These are phyloP conservation scores for Neotropicomus parvogracilis DNA, from an alignment of 1,284 basidiomycete genomes.

Conservation along the genomic window DNA sequence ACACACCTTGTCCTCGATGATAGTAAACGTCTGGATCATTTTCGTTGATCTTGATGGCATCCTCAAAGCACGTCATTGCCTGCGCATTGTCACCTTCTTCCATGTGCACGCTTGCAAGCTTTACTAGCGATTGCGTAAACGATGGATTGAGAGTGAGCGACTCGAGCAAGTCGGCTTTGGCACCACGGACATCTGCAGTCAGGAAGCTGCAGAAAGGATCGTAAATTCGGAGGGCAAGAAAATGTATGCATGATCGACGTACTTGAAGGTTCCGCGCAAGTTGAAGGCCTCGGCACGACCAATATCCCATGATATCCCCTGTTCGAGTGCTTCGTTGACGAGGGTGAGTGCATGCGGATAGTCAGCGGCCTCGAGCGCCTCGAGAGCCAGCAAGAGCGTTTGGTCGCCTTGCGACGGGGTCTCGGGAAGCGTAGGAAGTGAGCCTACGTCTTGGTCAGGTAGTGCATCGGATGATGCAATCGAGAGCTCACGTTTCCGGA, in stretches of 20 bases:
- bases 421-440: slow-evolving; percentile 74
- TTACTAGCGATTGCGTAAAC: slow-evolving; percentile 91
- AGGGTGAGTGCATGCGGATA: slow-evolving; percentile 82
- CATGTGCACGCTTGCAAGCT: slow-evolving; percentile 98
- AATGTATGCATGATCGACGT: slow-evolving; percentile 25
- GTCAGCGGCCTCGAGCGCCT: slow-evolving; percentile 85
- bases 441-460: slow-evolving; percentile 41
- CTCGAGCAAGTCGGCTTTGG: slow-evolving; percentile 81
- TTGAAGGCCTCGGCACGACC: slow-evolving; percentile 89
- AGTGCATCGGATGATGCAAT: slow-evolving; percentile 1
- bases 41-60: slow-evolving; percentile 80
- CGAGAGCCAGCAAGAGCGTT: slow-evolving; percentile 76
- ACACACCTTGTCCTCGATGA: slow-evolving; percentile 91
- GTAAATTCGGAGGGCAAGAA: background rate
- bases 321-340: slow-evolving; percentile 83
- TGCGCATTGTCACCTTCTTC: slow-evolving; percentile 81
- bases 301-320: slow-evolving; percentile 77
- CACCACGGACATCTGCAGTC: slow-evolving; percentile 79
- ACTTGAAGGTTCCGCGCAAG: slow-evolving; percentile 94
- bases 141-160: slow-evolving; percentile 72
- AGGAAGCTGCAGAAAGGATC: slow-evolving; percentile 61
- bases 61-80: slow-evolving; percentile 90
- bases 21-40: slow-evolving; percentile 97
- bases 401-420: slow-evolving; percentile 77
- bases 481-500: slow-evolving; percentile 72